Evolutionary conservation across 2,329 filamentous ascomycete species (phyloP).

Genomic region (Colletotrichum sp.): DNA sequence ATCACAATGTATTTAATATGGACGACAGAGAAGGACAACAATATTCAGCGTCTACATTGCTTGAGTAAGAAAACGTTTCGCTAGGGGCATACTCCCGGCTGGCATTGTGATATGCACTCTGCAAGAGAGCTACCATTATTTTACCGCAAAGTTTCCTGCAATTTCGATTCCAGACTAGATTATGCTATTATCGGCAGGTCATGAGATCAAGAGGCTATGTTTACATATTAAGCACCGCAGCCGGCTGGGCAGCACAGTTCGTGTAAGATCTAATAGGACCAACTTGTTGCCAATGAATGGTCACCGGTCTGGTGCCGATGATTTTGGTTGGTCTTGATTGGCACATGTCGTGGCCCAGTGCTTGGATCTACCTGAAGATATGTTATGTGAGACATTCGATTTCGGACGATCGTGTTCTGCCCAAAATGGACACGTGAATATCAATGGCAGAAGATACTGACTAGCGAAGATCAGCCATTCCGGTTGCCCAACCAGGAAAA

Average conservation of each 20-base stretch:
- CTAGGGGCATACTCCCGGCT: neutral
- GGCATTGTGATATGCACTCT: too few species aligned
- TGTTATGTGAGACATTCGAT: neutral
- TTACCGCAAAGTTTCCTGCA: neutral
- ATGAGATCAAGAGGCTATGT: neutral
- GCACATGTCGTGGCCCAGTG: neutral
- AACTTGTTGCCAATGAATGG: neutral
- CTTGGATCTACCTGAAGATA: neutral
- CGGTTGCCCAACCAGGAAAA: neutral
- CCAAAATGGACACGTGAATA: neutral
- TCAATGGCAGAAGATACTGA: rapidly evolving
- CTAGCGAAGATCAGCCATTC: neutral
- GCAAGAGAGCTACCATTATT: neutral
- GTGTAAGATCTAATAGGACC: too few species aligned
- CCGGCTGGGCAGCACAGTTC: neutral
- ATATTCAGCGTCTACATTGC: neutral
- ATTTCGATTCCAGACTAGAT: neutral
- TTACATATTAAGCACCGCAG: neutral
- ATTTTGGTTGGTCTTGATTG: rapidly evolving
- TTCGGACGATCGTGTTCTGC: neutral
- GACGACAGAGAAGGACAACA: neutral
- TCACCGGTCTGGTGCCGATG: neutral
- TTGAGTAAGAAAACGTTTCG: neutral
- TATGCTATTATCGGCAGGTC: neutral
- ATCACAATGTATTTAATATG: too few species aligned